Evolutionary conservation across 805 yeast genomes (phyloP).

Genomic region (Cyberlindnera xylosilytica): DNA sequence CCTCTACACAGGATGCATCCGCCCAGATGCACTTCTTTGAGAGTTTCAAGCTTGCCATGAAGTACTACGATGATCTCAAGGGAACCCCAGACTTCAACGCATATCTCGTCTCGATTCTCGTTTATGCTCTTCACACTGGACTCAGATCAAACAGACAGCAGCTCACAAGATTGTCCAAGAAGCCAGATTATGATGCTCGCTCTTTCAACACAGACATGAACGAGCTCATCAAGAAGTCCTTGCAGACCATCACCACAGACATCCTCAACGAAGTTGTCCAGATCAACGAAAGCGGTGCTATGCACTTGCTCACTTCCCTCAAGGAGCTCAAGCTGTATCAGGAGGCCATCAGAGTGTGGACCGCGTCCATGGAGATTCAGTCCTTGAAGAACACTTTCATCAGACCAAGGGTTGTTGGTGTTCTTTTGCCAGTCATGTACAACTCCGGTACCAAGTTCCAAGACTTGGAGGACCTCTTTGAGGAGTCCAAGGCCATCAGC

Average conservation of each 20-base stretch:
- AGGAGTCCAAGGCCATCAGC: constrained; percentile 35
- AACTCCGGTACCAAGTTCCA: constrained; percentile 59
- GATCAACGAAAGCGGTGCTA: constrained; percentile 51
- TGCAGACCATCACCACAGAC: constrained; percentile 51
- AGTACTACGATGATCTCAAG: constrained; percentile 44
- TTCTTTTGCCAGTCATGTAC: constrained; percentile 62
- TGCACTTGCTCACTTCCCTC: constrained; percentile 54
- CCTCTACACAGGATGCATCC: constrained; percentile 34
- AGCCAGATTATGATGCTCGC: constrained; percentile 58
- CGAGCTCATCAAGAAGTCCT: constrained; percentile 44
- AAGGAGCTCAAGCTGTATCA: constrained; percentile 57
- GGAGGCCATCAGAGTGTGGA: constrained; percentile 73
- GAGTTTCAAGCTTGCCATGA: constrained; percentile 48
- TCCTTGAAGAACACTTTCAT: constrained; percentile 45
- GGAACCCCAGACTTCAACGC: constrained; percentile 46
- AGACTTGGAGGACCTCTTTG: constrained; percentile 57
- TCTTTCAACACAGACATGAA: constrained; percentile 55
- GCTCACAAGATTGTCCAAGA: constrained; percentile 51
- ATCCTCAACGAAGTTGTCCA: constrained; percentile 41
- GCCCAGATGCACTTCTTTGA: constrained; percentile 49
- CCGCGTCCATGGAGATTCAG: constrained; percentile 49
- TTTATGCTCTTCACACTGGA: constrained; percentile 52
- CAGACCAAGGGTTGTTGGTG: constrained; percentile 64
- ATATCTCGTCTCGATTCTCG: constrained; percentile 45
- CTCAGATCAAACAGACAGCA: constrained; percentile 54